Percentiles rank a stretch among this genome's conserved stretches.
Evolutionary conservation across 2,329 filamentous ascomycete species (phyloP).

Genomic region (Lecanicillium sp.): DNA sequence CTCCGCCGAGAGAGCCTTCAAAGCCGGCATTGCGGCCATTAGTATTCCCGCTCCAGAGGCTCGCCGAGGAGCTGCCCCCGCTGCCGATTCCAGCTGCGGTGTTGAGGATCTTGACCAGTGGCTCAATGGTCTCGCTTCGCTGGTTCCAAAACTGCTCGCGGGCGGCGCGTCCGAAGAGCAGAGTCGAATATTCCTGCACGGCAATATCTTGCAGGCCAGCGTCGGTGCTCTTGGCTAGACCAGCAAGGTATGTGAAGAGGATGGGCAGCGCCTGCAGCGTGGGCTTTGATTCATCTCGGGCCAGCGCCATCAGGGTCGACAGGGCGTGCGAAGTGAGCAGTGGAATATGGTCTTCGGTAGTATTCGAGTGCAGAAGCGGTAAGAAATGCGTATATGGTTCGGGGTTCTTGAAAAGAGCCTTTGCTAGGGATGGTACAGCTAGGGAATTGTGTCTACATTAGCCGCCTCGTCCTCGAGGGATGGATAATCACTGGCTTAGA

Average conservation of each 20-base stretch:
- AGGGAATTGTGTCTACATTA: constrained; percentile 14
- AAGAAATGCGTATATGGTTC: constrained; percentile 79
- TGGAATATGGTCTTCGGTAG: constrained; percentile 69
- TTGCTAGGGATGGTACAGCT: constrained; percentile 75
- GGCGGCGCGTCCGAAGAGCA: constrained; percentile 67
- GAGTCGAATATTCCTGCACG: constrained; percentile 79
- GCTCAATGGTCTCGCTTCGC: constrained; percentile 72
- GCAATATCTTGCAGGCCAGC: constrained; percentile 91
- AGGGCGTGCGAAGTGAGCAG: constrained; percentile 85
- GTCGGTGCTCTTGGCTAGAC: constrained; percentile 76
- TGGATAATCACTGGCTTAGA: no score
- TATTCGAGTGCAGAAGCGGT: constrained; percentile 75
- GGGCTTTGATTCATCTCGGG: constrained; percentile 53
- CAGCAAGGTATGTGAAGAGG: constrained; percentile 78
- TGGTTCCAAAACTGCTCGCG: constrained; percentile 87
- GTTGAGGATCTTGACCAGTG: constrained; percentile 73
- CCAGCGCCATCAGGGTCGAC: constrained; percentile 64
- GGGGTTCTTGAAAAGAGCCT: constrained; percentile 64
- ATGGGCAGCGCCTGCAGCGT: constrained; percentile 72
- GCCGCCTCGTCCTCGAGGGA: no score
- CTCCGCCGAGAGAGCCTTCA: constrained; percentile 60
- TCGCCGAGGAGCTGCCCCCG: constrained; percentile 53
- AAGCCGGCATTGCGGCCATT: constrained; percentile 50
- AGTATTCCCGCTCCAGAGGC: constrained; percentile 50
- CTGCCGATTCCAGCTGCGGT: constrained; percentile 66